Base-by-base conservation (phyloP, 2,329 filamentous ascomycete species). In the Albifimbria verrucaria region DNA sequence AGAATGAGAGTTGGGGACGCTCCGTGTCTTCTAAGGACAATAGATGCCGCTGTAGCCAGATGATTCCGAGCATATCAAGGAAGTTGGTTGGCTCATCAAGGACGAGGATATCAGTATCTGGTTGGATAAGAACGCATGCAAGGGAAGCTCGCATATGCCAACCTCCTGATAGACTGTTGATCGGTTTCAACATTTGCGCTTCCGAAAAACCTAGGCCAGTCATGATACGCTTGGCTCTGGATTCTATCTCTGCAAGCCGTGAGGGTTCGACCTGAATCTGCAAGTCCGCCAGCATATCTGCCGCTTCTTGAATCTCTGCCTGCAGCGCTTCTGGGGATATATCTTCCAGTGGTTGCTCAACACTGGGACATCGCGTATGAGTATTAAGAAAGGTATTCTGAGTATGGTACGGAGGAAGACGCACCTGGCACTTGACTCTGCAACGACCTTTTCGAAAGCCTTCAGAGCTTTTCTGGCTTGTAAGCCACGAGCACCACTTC, bases 11-110 rank as follows among this genome's bases (percentile, higher is more conserved):
- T 94, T 0, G 82, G 81, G 80, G 81, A 2, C 76, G 70, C 0
- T 77, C 71, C 0, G 68, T 68, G 20, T 83, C 79, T 4, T 77
- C 76, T 3, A 87, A 68, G 1, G 78, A 72, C 36, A 80, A 74
- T 10, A 96, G 80, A 63, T 92, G 87, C 12, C 80, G 80, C 64
- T 95, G 87, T 1, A 96, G 77, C 90, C 91, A 95, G 52, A 96
- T 83, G 53, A 96, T 92, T 1, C 89, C 89, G 0, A 92, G 78
- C 1, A 95, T 75, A 63, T 95, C 90, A 1, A 95, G 79, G 65
- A 90, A 95, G 64, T 95, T 95, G 28, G 90, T 95, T 0, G 91
- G 91, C 65, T 95, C 90, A 66, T 95, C 90, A 2, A 95, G 81
- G 49, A 95, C 86, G 53, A 95, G 76, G 2, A 95, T 83, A 59